Conservation (phyloP, 345 rosid genomes). For the Microcos paniculata region DNA sequence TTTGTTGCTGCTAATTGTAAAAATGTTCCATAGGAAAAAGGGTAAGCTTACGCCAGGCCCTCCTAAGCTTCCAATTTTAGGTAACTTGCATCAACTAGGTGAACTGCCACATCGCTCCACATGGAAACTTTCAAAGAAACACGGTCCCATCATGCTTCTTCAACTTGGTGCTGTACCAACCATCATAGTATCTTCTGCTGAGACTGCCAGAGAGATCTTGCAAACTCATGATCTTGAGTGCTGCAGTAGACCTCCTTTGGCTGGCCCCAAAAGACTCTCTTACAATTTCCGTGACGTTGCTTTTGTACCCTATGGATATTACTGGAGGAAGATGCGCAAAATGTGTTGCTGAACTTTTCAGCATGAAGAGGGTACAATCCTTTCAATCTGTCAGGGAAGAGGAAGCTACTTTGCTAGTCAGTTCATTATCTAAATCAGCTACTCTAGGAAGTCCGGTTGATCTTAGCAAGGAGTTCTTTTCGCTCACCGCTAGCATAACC, state of each 20-base stretch:
- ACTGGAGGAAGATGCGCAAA: constrained; percentile 31
- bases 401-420: constrained; percentile 25
- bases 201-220: constrained; percentile 27
- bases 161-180: constrained; percentile 8
- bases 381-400: constrained; percentile 27
- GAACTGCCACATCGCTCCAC: constrained; percentile 9
- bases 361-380: constrained; percentile 20
- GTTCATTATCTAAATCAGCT: constrained; percentile 9
- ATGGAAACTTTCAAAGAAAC: constrained; percentile 17
- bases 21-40: neutral
- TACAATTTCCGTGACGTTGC: constrained; percentile 27
- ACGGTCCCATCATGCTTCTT: constrained; percentile 26
- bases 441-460: constrained; percentile 2
- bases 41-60: constrained; percentile 18
- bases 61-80: constrained; percentile 16
- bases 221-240: constrained; percentile 25
- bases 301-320: constrained; percentile 34
- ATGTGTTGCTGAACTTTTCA: constrained; percentile 23
- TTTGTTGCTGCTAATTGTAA: neutral
- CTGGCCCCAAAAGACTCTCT: constrained; percentile 13
- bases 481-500: constrained; percentile 10
- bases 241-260: constrained; percentile 24
- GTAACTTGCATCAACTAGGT: constrained; percentile 19
- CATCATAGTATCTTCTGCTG: constrained; percentile 21
- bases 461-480: constrained; percentile 14